phyloP scores from a whole-genome alignment of 1,139 yeast species.

The Blastobotrys malaysiensis region DNA sequence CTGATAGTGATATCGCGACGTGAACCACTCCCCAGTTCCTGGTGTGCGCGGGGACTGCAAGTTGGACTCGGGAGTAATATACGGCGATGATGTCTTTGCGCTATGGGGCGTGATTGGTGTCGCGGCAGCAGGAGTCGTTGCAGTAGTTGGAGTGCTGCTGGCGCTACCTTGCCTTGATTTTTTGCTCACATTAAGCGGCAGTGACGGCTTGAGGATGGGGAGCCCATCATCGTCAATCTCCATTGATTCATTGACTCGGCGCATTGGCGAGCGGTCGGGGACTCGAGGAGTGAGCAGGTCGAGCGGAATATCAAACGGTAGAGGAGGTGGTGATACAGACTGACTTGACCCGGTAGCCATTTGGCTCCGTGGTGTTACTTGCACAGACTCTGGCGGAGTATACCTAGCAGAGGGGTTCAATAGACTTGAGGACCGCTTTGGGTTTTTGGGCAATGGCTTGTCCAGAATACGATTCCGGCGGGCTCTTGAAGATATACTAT shows the following conservation, averaged over 20 bases:
- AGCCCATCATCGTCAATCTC: slow-evolving; percentile 1
- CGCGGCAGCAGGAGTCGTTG: background rate
- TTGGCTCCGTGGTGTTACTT: background rate
- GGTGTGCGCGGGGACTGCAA: background rate
- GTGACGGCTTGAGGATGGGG: slow-evolving; percentile 7
- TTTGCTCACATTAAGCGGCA: slow-evolving; percentile 7
- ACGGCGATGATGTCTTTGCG: background rate
- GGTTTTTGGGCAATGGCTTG: background rate
- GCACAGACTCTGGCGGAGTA: background rate
- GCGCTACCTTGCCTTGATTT: background rate
- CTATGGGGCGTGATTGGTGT: background rate
- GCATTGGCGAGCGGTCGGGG: background rate
- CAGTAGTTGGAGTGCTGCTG: background rate
- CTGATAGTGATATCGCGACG: background rate
- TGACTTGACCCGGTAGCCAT: background rate
- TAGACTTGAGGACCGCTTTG: background rate
- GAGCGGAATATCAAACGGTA: background rate
- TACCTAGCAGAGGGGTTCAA: background rate
- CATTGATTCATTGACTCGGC: background rate
- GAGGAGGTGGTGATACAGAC: background rate
- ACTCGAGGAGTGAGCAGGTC: background rate
- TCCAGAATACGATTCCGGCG: background rate
- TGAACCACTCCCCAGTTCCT: background rate
- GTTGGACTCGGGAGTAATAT: background rate
- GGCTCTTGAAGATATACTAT: background rate